phyloP scores from a whole-genome alignment of 2,329 filamentous ascomycete genomes.

The Talaromyces marneffei region DNA sequence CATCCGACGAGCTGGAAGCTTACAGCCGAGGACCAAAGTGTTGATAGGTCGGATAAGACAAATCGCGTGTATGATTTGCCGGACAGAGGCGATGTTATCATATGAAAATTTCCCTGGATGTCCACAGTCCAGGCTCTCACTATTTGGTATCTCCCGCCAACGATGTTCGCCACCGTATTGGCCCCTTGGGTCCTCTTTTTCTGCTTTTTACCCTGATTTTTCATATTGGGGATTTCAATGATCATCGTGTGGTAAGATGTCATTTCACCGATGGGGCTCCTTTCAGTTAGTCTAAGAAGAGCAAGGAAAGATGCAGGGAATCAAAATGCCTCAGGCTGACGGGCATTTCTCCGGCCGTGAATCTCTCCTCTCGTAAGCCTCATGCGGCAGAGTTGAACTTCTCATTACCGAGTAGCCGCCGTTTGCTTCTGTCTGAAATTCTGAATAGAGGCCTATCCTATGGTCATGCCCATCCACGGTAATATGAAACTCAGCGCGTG shows the following conservation, averaged over 20 bases:
- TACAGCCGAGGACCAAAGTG: background rate
- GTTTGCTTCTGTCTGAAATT: background rate
- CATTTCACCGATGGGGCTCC: background rate
- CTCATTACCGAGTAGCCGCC: background rate
- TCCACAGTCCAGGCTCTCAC: background rate
- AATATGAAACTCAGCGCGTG: background rate
- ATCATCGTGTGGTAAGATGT: background rate
- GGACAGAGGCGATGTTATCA: background rate
- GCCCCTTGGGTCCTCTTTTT: background rate
- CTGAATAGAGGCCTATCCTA: background rate
- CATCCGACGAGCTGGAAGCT: background rate
- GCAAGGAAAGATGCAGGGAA: background rate
- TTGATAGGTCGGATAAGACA: background rate
- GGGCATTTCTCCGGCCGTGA: too few species aligned
- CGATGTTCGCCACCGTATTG: background rate
- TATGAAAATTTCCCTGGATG: background rate
- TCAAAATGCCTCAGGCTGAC: too few species aligned
- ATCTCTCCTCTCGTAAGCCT: too few species aligned
- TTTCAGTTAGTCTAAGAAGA: background rate
- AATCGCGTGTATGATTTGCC: background rate
- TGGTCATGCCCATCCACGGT: background rate
- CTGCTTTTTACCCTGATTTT: background rate
- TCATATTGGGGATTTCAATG: background rate
- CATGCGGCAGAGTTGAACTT: too few species aligned
- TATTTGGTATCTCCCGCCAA: constrained; percentile 4